Conservation (phyloP, 2,329 filamentous ascomycete genomes). For the Colletotrichum sansevieriae region DNA sequence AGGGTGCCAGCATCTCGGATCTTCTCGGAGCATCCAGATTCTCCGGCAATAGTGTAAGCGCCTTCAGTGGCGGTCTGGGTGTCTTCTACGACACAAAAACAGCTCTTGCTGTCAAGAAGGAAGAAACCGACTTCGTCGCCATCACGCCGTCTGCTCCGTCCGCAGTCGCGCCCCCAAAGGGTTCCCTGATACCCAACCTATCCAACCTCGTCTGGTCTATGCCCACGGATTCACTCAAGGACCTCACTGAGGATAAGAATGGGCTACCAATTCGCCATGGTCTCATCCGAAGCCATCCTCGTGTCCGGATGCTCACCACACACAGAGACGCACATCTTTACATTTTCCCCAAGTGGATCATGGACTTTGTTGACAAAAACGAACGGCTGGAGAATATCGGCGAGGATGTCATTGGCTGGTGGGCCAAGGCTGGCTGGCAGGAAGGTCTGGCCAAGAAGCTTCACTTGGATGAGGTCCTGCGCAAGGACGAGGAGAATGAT, state of each 20-base stretch:
- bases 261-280: constrained; percentile 81
- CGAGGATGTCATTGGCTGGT: constrained; percentile 94
- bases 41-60: constrained; percentile 53
- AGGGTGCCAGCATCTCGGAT: constrained; percentile 77
- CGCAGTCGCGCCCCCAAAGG: constrained; percentile 59
- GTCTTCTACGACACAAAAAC: constrained; percentile 92
- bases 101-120: constrained; percentile 83
- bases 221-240: constrained; percentile 89
- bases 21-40: constrained; percentile 64
- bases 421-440: constrained; percentile 96
- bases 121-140: constrained; percentile 93
- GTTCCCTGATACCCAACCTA: constrained; percentile 75
- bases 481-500: constrained; percentile 54
- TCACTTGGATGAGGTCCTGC: constrained; percentile 75
- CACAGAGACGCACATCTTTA: constrained; percentile 96
- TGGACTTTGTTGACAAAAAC: constrained; percentile 85
- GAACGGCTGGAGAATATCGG: constrained; percentile 88
- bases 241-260: constrained; percentile 82
- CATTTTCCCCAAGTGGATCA: constrained; percentile 91
- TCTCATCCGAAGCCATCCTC: constrained; percentile 79
- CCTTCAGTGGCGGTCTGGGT: constrained; percentile 81
- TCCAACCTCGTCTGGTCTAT: constrained; percentile 88
- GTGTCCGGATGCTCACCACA: constrained; percentile 83
- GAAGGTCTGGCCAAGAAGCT: constrained; percentile 83
- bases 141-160: constrained; percentile 75